Evolutionary conservation across 1,284 basidiomycete genomes (phyloP).

Genomic region (Coniophora puteana): DNA sequence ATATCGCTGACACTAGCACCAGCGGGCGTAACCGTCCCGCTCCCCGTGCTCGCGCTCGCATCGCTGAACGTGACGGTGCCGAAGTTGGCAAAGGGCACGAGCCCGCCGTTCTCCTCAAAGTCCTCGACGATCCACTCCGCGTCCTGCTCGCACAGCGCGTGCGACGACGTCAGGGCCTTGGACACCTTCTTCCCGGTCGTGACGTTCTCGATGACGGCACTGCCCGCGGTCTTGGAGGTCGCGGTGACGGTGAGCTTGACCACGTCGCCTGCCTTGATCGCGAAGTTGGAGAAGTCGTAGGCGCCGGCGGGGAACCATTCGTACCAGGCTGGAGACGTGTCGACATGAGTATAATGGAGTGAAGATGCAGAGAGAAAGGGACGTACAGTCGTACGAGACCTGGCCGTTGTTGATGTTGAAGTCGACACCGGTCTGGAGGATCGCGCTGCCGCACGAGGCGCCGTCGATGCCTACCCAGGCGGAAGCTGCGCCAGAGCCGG

Average conservation of each 20-base stretch:
- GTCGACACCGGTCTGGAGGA: too few relatives aligned
- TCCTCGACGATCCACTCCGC: too few relatives aligned
- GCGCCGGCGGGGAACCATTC: constrained; percentile 30
- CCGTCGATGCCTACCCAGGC: too few relatives aligned
- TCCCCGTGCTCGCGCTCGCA: constrained; percentile 22
- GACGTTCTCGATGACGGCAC: constrained; percentile 26
- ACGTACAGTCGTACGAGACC: too few relatives aligned
- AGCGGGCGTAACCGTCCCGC: constrained; percentile 3
- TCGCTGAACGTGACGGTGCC: too few relatives aligned
- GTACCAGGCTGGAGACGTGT: constrained; percentile 22
- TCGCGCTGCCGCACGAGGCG: too few relatives aligned
- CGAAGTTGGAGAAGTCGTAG: constrained; percentile 24
- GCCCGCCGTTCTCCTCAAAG: too few relatives aligned
- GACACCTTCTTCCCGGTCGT: constrained; percentile 23
- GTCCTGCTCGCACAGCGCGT: too few relatives aligned
- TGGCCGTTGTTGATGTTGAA: too few relatives aligned
- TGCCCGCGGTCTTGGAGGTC: constrained; percentile 20
- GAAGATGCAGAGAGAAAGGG: constrained; percentile 13
- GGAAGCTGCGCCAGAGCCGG: too few relatives aligned
- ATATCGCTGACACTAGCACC: neutral
- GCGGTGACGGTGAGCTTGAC: constrained; percentile 27
- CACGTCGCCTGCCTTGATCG: constrained; percentile 21
- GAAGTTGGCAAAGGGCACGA: too few relatives aligned
- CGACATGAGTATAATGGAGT: neutral
- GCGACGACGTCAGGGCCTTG: constrained; percentile 22